Percentiles rank a stretch among this genome's conserved stretches.
phyloP scores from a whole-genome alignment of 2,329 filamentous ascomycete genomes.

The Clonostachys sp. region DNA sequence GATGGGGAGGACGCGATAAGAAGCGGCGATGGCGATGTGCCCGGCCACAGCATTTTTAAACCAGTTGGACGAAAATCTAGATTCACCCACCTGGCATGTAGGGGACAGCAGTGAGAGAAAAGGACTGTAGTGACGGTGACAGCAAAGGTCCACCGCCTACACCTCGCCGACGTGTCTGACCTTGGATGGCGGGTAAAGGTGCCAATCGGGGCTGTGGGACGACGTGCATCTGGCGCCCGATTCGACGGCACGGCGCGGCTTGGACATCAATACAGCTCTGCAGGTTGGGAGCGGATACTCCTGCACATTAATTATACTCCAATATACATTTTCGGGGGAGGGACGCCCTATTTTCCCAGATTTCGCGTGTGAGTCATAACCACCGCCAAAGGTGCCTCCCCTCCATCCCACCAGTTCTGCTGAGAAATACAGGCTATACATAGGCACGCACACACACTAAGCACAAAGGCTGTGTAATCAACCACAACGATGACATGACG shows the following conservation, averaged over 20 bases:
- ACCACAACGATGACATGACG: too few relatives aligned
- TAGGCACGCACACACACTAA: too few relatives aligned
- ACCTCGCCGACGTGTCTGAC: neutral
- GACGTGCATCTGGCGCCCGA: slow-evolving; percentile 3
- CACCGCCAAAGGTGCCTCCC: neutral
- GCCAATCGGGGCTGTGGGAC: slow-evolving; percentile 3
- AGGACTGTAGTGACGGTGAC: too few relatives aligned
- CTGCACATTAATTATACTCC: neutral
- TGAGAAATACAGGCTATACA: neutral
- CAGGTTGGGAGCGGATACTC: slow-evolving; percentile 8
- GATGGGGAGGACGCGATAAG: too few relatives aligned
- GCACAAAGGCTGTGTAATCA: too few relatives aligned
- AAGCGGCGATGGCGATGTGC: too few relatives aligned
- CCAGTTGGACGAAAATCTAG: too few relatives aligned
- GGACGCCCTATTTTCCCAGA: slow-evolving; percentile 1
- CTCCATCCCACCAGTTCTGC: neutral
- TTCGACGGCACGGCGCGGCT: slow-evolving; percentile 2
- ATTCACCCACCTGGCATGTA: too few relatives aligned
- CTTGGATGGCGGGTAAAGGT: slow-evolving; percentile 2
- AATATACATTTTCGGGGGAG: neutral
- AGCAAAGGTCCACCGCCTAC: too few relatives aligned
- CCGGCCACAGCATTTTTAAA: too few relatives aligned
- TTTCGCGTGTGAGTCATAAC: slow-evolving; percentile 2
- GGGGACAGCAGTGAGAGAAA: too few relatives aligned
- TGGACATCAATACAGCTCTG: slow-evolving; percentile 10